Conservation (phyloP, 768 basidiomycete genomes). For the Phylloporus rhodoxanthus region DNA sequence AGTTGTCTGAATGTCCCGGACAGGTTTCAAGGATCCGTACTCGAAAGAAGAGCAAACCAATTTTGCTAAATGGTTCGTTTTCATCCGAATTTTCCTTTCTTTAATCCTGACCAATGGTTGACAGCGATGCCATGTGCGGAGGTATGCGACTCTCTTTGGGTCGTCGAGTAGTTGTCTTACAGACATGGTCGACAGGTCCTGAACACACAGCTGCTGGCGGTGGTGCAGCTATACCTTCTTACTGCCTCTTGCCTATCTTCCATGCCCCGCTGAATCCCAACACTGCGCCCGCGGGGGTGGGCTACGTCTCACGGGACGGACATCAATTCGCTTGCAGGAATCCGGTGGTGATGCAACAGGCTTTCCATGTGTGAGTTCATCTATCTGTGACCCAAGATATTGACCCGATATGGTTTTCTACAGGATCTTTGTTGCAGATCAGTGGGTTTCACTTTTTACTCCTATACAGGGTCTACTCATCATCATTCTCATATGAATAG, state of each 20-base stretch:
- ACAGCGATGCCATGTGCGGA: conserved; percentile 47
- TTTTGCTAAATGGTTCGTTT: conserved; percentile 48
- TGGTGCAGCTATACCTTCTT: conserved; percentile 43
- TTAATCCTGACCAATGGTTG: not conserved
- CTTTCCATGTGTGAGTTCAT: conserved; percentile 53
- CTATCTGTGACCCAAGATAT: not conserved
- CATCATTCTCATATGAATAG: conserved; percentile 20
- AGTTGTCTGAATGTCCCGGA: not conserved
- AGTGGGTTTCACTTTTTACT: conserved; percentile 21
- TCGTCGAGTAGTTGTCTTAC: not conserved
- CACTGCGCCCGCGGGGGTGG: conserved; percentile 26
- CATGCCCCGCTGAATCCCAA: conserved; percentile 35
- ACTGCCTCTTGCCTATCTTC: conserved; percentile 50
- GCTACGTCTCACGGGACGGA: conserved; percentile 53
- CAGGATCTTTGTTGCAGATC: conserved; percentile 54
- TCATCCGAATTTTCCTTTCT: not conserved
- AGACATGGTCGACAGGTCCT: conserved; percentile 33
- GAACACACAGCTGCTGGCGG: conserved; percentile 42
- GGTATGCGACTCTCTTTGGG: conserved; percentile 27
- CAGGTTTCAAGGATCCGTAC: conserved; percentile 62
- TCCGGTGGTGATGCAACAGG: conserved; percentile 45
- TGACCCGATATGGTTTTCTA: not conserved
- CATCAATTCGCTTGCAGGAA: conserved; percentile 51
- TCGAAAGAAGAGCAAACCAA: conserved; percentile 49
- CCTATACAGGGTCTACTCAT: not conserved